Evolutionary conservation across 306 rosid species (phyloP), one percentile per base, ranked within the genome.

Genomic region (Rosa lucieae): DNA sequence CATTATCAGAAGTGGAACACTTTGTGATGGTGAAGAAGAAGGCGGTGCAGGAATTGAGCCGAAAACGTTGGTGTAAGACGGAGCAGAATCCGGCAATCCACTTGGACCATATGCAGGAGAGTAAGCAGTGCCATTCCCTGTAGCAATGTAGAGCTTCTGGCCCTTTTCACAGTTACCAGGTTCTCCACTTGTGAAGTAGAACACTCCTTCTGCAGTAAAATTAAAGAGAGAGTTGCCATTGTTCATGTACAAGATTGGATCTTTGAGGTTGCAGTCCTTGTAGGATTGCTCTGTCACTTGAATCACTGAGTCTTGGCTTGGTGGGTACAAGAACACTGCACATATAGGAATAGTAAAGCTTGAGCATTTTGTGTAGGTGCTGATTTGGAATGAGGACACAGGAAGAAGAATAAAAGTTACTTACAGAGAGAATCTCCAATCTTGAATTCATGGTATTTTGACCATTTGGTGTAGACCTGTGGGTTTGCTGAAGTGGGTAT

Each of bases 341-440:
- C 8, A 49, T 21, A 66, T 1, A n/a, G 37, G 58, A 47, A 21
- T 8, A 55, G 20, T n/a, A 74, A 9, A 14, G 49, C 23, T n/a
- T 73, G 1, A 42, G 46, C 48, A 35, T 4, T n/a, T 11, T n/a
- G 48, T 55, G 72, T 55, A 6, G 13, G 43, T 37, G 0, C 2
- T 40, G 72, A 73, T 32, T 63, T 12, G 21, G 11, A 61, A 71
- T 29, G 40, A 52, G n/a, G 20, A 23, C 1, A 55, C 14, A 29
- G 9, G 53, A n/a, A 11, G 67, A 53, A 56, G 56, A 43, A 52
- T 51, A 58, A 52, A 43, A 61, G 70, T 62, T 63, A 89, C 97
- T 91, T 89, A 93, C 99, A 79, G 76, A 95, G 89, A 7, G 98
- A 93, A 84, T 95, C 98, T 75, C 99, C 99, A 81, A 86, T 83